Percentiles rank a stretch among this genome's conserved stretches.
These are phyloP conservation scores for Monoraphidium neglectum DNA, from an alignment of 139 green algal species.

Conservation along the genomic window DNA sequence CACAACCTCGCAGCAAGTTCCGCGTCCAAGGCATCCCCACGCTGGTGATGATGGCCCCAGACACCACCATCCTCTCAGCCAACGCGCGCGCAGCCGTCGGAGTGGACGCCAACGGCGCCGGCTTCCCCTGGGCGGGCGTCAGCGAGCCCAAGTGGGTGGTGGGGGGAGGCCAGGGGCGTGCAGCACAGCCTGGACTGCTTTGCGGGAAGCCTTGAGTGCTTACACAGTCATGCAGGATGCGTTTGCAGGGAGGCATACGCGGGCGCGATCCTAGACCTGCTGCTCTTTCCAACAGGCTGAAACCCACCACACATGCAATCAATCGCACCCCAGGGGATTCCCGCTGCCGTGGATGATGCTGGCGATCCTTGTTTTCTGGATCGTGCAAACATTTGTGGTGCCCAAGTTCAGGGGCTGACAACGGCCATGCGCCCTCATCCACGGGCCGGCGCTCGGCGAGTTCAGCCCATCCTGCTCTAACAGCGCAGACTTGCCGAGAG, in stretches of 20 bases:
- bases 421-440: too few relatives aligned
- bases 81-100: conserved; percentile 42
- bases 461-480: too few relatives aligned
- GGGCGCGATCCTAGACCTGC: neutral
- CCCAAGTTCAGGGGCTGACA: too few relatives aligned
- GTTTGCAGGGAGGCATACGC: neutral
- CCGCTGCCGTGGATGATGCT: conserved; percentile 26
- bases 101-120: conserved; percentile 32
- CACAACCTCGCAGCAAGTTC: neutral
- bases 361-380: conserved; percentile 25
- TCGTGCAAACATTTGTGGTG: conserved; percentile 18
- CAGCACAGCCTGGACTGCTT: neutral
- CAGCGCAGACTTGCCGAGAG: too few relatives aligned
- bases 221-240: neutral
- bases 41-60: conserved; percentile 40
- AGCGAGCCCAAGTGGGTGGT: conserved; percentile 7
- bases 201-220: neutral
- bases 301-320: neutral
- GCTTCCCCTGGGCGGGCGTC: conserved; percentile 46
- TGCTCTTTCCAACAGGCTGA: neutral
- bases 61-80: conserved; percentile 30
- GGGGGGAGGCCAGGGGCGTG: neutral
- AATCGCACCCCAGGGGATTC: neutral
- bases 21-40: conserved; percentile 44
- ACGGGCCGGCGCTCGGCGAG: too few relatives aligned